Conservation (phyloP, 495 filamentous ascomycete species). For the Xylaria castorea region DNA sequence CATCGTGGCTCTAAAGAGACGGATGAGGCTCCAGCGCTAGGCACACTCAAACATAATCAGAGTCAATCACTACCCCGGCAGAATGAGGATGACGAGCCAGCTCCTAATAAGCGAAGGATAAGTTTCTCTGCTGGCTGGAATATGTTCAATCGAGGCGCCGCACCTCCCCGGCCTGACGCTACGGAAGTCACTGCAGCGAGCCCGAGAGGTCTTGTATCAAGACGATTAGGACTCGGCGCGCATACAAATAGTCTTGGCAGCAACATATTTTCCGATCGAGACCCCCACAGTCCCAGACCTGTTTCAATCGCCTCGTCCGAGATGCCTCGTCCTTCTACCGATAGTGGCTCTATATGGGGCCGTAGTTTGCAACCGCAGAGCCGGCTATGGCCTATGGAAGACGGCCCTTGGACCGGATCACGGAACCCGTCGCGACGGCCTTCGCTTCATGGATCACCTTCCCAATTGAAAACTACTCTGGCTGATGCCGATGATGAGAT, state of each 20-base stretch:
- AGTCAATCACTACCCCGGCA: constrained; percentile 80
- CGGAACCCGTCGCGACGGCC: constrained; percentile 55
- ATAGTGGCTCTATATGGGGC: constrained; percentile 65
- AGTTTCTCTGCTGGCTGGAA: constrained; percentile 59
- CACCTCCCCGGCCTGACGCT: constrained; percentile 45
- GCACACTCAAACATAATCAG: constrained; percentile 75
- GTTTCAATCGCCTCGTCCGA: constrained; percentile 82
- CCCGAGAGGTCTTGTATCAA: constrained; percentile 47
- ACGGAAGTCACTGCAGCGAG: constrained; percentile 41
- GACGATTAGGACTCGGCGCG: constrained; percentile 69
- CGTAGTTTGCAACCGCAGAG: constrained; percentile 42
- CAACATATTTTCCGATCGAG: constrained; percentile 70
- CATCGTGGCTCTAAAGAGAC: constrained; percentile 72
- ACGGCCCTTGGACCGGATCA: constrained; percentile 49
- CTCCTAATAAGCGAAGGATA: constrained; percentile 53
- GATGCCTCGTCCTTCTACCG: constrained; percentile 80
- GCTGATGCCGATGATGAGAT: constrained; percentile 59
- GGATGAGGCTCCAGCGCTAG: constrained; percentile 73
- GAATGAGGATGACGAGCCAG: constrained; percentile 53
- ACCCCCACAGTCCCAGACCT: constrained; percentile 74
- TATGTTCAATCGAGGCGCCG: constrained; percentile 63
- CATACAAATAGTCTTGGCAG: constrained; percentile 70
- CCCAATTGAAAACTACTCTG: constrained; percentile 55
- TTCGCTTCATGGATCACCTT: constrained; percentile 57
- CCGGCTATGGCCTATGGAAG: constrained; percentile 53